These are phyloP conservation scores for Diplodia seriata DNA, from an alignment of 2,329 filamentous ascomycete species.

Conservation along the genomic window DNA sequence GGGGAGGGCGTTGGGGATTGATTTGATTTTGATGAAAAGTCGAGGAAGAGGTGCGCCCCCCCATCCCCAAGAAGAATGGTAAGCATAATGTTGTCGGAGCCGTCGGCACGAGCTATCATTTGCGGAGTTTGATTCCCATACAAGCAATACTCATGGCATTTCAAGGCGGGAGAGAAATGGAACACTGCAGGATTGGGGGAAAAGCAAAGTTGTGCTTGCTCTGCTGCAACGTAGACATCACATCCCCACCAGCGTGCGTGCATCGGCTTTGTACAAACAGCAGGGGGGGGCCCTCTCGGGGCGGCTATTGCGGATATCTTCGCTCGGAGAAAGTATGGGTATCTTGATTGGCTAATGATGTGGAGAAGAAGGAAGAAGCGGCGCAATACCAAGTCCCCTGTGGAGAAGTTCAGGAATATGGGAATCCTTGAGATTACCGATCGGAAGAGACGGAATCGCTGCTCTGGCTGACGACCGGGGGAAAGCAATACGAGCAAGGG, in stretches of 20 bases:
- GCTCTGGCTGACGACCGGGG: not conserved
- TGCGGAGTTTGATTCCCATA: not conserved
- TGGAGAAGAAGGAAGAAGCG: not conserved
- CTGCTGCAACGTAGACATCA: not conserved
- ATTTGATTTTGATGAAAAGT: not conserved
- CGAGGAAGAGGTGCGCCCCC: not conserved
- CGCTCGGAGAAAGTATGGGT: conserved; percentile 7
- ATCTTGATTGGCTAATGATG: conserved; percentile 5
- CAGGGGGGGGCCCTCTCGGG: not conserved
- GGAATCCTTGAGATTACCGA: conserved; percentile 1
- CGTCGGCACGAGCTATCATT: not conserved
- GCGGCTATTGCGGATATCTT: not conserved
- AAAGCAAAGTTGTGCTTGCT: not conserved
- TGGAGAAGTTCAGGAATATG: not conserved
- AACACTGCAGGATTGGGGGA: not conserved
- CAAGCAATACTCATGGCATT: not conserved
- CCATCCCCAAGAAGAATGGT: not conserved
- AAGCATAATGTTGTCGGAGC: not conserved
- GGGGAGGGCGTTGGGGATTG: not conserved
- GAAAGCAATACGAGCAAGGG: conserved; percentile 17
- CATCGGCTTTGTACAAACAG: not conserved
- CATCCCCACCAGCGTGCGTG: not conserved
- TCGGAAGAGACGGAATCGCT: conserved; percentile 14
- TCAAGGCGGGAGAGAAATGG: not conserved
- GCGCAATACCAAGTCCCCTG: not conserved